Conservation (phyloP, 192 early-diverging fungal species). For the Podila epicladia region DNA sequence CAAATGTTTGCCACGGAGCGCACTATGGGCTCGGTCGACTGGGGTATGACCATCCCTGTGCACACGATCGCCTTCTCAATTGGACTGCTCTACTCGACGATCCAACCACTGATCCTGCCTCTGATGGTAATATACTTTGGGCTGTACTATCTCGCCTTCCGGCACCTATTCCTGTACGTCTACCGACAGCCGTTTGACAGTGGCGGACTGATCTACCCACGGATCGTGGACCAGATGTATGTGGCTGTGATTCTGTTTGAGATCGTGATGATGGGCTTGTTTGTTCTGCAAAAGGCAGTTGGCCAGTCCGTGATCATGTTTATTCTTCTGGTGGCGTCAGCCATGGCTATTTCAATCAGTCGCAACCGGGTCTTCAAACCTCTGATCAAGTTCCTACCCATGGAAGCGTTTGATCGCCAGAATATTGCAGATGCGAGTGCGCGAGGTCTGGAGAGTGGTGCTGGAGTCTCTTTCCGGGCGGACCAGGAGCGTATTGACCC, state of each 20-base stretch:
- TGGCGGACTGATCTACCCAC: constrained; percentile 70
- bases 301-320: constrained; percentile 60
- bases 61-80: constrained; percentile 70
- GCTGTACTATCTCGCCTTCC: constrained; percentile 75
- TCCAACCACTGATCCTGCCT: constrained; percentile 78
- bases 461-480: neutral
- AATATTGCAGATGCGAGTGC: neutral
- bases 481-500: neutral
- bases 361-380: constrained; percentile 52
- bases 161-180: constrained; percentile 82
- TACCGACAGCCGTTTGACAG: constrained; percentile 67
- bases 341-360: constrained; percentile 36
- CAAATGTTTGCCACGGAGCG: constrained; percentile 54
- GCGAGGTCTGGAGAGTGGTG: neutral
- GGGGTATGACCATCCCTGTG: constrained; percentile 67
- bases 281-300: constrained; percentile 62
- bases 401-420: constrained; percentile 23
- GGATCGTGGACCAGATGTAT: constrained; percentile 67
- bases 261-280: constrained; percentile 74
- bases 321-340: constrained; percentile 32
- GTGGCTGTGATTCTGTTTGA: constrained; percentile 75
- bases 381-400: constrained; percentile 55
- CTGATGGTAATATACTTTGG: constrained; percentile 79
- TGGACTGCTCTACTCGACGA: constrained; percentile 76
- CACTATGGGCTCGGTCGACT: constrained; percentile 58